phyloP scores from a whole-genome alignment of 1,139 yeast genomes.

The Zygosaccharomyces pseudobailii region DNA sequence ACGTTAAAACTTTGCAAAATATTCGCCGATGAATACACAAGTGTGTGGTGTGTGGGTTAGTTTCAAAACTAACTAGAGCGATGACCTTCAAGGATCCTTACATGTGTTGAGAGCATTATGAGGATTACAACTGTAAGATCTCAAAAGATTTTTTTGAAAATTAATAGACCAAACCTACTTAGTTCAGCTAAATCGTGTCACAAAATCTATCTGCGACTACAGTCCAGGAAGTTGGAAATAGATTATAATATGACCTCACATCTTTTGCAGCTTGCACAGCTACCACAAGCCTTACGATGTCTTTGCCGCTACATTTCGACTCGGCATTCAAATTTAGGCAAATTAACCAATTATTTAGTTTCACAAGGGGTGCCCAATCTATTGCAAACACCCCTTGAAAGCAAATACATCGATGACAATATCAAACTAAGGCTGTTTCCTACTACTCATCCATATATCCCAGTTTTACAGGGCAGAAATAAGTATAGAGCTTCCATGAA shows the following conservation, averaged over 20 bases:
- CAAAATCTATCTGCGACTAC: background rate
- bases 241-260: background rate
- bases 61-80: background rate
- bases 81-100: background rate
- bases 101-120: too few relatives aligned
- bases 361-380: slow-evolving; percentile 53
- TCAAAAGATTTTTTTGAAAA: too few relatives aligned
- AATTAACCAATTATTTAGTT: slow-evolving; percentile 46
- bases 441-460: slow-evolving; percentile 53
- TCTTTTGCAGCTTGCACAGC: background rate
- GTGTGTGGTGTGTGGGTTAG: background rate
- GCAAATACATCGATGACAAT: slow-evolving; percentile 44
- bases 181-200: too few relatives aligned
- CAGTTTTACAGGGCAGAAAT: slow-evolving; percentile 55
- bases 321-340: slow-evolving; percentile 53
- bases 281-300: background rate
- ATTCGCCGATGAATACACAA: background rate
- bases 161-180: too few relatives aligned
- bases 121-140: too few relatives aligned
- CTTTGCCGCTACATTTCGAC: slow-evolving; percentile 6
- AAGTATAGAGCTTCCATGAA: slow-evolving; percentile 48
- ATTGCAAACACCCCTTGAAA: slow-evolving; percentile 48
- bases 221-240: background rate
- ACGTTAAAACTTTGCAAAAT: background rate
- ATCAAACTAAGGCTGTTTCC: slow-evolving; percentile 64